These are phyloP conservation scores for Baudoinia panamericana DNA, from an alignment of 495 filamentous ascomycete genomes.

Conservation along the genomic window DNA sequence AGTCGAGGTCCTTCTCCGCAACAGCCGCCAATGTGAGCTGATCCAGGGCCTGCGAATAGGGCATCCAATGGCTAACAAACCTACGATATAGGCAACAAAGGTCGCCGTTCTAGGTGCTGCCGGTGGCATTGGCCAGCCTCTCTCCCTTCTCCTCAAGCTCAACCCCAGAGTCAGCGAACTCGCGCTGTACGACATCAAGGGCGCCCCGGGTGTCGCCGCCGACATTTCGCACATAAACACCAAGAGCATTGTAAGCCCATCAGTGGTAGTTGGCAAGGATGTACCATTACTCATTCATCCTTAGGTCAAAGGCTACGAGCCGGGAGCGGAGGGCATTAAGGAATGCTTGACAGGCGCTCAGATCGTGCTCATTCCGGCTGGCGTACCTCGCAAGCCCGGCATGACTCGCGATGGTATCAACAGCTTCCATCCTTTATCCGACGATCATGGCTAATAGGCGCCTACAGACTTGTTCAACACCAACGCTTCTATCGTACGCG, in stretches of 20 bases:
- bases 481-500: slow-evolving; percentile 26
- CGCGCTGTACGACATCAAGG: slow-evolving; percentile 96
- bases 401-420: slow-evolving; percentile 99
- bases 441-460: too few species aligned
- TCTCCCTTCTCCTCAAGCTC: slow-evolving; percentile 88
- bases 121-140: slow-evolving; percentile 96
- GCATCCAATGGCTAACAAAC: slow-evolving; percentile 1
- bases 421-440: too few species aligned
- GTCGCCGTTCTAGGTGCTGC: slow-evolving; percentile 90
- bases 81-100: slow-evolving; percentile 63
- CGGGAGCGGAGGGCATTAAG: slow-evolving; percentile 81
- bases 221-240: slow-evolving; percentile 98
- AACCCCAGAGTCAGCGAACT: slow-evolving; percentile 78
- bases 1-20: slow-evolving; percentile 87
- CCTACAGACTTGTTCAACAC: slow-evolving; percentile 87
- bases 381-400: slow-evolving; percentile 91
- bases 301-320: slow-evolving; percentile 85
- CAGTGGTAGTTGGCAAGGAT: too few species aligned
- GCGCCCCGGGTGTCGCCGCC: slow-evolving; percentile 88
- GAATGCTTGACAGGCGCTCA: slow-evolving; percentile 77
- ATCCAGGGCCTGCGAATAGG: not conserved
- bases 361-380: slow-evolving; percentile 91
- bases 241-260: too few species aligned
- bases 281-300: slow-evolving; percentile 75
- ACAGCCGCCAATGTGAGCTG: slow-evolving; percentile 68